phyloP scores from a whole-genome alignment of 768 basidiomycete genomes.

The Coprinopsis sp. region DNA sequence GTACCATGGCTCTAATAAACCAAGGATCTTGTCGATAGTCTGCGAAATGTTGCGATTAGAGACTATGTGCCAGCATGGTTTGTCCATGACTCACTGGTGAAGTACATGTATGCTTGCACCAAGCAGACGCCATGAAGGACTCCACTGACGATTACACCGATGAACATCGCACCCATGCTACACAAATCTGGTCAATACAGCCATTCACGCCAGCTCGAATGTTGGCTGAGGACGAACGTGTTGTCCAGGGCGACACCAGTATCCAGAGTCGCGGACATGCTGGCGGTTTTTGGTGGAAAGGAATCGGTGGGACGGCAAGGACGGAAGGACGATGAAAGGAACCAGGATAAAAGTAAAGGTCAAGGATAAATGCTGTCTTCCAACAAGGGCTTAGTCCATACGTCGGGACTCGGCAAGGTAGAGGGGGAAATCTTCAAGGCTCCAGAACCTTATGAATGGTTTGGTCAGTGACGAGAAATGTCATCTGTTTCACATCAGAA shows the following conservation, averaged over 20 bases:
- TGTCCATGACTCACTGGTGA: slow-evolving; percentile 29
- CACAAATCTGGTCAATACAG: neutral
- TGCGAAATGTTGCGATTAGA: no score
- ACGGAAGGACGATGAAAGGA: neutral
- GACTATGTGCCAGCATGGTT: no score
- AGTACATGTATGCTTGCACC: slow-evolving; percentile 48
- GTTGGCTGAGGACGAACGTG: slow-evolving; percentile 19
- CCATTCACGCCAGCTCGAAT: neutral
- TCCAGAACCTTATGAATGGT: no score
- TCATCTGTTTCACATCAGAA: no score
- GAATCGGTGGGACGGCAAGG: neutral
- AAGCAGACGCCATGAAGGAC: slow-evolving; percentile 41
- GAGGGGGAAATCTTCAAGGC: no score
- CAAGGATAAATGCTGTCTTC: no score
- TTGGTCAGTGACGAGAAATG: no score
- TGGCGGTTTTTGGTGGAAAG: neutral
- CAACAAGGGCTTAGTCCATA: no score
- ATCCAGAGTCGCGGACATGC: slow-evolving; percentile 24
- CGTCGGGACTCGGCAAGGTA: no score
- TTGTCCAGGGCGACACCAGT: slow-evolving; percentile 26
- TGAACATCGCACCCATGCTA: slow-evolving; percentile 42
- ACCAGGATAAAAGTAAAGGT: no score
- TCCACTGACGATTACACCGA: slow-evolving; percentile 35
- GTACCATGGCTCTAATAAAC: slow-evolving; percentile 37
- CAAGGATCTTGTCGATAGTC: slow-evolving; percentile 37